Evolutionary conservation across 108 stramenopile genomes (phyloP), one percentile per base, ranked within the genome.

Genomic region (Cyclotella distinguenda): DNA sequence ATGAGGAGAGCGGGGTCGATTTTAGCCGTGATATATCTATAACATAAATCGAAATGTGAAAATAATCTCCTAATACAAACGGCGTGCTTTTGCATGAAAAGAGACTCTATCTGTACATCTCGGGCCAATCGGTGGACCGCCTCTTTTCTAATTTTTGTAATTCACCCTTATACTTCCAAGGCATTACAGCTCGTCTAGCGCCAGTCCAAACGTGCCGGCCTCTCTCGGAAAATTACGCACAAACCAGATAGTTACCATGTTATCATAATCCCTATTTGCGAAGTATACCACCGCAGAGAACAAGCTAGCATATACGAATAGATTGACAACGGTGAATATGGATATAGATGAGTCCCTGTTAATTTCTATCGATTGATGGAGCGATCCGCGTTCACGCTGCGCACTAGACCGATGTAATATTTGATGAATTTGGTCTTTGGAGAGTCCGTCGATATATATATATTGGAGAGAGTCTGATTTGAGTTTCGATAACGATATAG

Each of bases 211-310:
- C 1, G 55, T 56, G 8, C 19, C 23, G 22, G 26, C 13, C 55
- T 56, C 55, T 28, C 55, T 35, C 0, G 55, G 55, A 10, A 56
- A 56, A 56, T 6, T 39, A 12, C 19, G 1, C 6, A 56, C 35
- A 36, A 38, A 56, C 55, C 55, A 56, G 22, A 56, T 38, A 13
- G 55, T 56, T 12, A 28, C 36, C 8, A 56, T 1, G 18, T 56
- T 56, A 11, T 22, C 36, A 38, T 56, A 56, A 56, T 56, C 55
- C 28, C 55, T 18, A 56, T 56, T 56, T 27, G 39, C 8, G 16
- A 56, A 4, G 22, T 56, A 38, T 1, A 56, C 36, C 11, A 35
- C n/a, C 9, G 18, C 34, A 9, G 55, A 56, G 35, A 39, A 22
- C 1, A 56, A 2, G 18, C 7, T 11, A 1, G 36, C 21, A 11